Base-by-base conservation (phyloP, 768 basidiomycete species). In the Myochromella boudieri region DNA sequence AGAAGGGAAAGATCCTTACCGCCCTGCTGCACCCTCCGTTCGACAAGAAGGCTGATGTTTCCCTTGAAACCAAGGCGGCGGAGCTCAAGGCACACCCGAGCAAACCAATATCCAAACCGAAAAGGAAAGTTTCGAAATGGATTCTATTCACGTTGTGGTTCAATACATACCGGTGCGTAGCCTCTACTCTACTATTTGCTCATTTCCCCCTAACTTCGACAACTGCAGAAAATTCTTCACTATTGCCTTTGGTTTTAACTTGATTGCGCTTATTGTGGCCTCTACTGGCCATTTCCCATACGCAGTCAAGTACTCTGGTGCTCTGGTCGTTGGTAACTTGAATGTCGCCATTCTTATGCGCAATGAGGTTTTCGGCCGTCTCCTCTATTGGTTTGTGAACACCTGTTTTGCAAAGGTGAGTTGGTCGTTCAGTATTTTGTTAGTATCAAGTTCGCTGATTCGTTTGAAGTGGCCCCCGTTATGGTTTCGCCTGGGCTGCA, bases 311-410 rank as follows among this genome's bases (percentile, higher is more conserved):
- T 83, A 80, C 57, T 73, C 77, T 9, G 82, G 85, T 53, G 83
- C 85, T 29, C 72, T 88, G 57, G 84, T 82, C 7, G 71, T 85
- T 5, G 87, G 82, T 0, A 90, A 90, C 53, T 66, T 90, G 58
- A 83, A 83, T 61, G 72, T 85, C 39, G 77, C 85, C 4, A 78
- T 89, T 41, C 70, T 89, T 22, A 81, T 89, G 77, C 76, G 87
- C 9, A 90, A 89, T 58, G 87, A 90, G 53, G 74, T 87, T 10
- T 89, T 90, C 48, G 84, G 85, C 20, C 85, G 87, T 24, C 53
- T 80, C 29, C 62, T 90, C 15, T 90, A 87, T 59, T 60, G 74
- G 44, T 65, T 84, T 42, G 75, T 85, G 50, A 90, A 87, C 62
- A 84, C 80, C 0, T 67, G 64, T 51, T 87, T 89, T 48, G 84